A percentile compares a stretch with the other conserved stretches of the same genome.
phyloP scores from a whole-genome alignment of 345 rosid species.

The Populus euphratica region DNA sequence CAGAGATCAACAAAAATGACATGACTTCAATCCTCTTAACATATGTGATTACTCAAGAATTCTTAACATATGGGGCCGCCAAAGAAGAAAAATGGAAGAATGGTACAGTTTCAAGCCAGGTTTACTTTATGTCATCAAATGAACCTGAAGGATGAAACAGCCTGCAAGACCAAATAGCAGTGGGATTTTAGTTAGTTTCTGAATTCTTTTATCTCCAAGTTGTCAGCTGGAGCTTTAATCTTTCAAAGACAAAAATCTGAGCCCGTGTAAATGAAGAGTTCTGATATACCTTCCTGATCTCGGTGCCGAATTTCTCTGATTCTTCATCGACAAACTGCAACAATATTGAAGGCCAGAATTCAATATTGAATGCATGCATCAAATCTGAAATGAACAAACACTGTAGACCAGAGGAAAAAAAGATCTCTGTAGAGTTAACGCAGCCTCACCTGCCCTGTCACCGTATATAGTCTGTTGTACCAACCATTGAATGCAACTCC shows the following conservation, averaged over 20 bases:
- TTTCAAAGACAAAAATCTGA: background rate
- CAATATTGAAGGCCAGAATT: conserved; percentile 4
- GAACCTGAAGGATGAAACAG: conserved; percentile 70
- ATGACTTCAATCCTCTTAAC: background rate
- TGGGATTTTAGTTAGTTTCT: conserved; percentile 3
- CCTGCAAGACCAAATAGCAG: conserved; percentile 39
- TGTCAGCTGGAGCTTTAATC: background rate
- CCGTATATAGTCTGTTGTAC: conserved; percentile 86
- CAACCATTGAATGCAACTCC: conserved; percentile 92
- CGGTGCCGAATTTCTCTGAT: conserved; percentile 52
- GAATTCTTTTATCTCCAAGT: background rate
- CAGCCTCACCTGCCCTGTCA: conserved; percentile 71
- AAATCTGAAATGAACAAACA: background rate
- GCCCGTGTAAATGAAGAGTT: background rate
- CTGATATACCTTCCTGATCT: conserved; percentile 58
- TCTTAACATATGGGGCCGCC: background rate
- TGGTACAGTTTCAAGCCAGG: background rate
- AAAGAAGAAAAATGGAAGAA: background rate
- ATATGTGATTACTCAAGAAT: background rate
- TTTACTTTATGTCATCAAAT: conserved; percentile 29
- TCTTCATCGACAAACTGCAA: conserved; percentile 69
- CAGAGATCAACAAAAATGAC: background rate
- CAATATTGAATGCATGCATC: background rate
- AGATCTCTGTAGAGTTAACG: background rate
- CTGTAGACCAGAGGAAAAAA: background rate